Percentiles rank a stretch among this genome's conserved stretches.
Evolutionary conservation across 768 basidiomycete genomes (phyloP).

Genomic region (Boletellus sp.): DNA sequence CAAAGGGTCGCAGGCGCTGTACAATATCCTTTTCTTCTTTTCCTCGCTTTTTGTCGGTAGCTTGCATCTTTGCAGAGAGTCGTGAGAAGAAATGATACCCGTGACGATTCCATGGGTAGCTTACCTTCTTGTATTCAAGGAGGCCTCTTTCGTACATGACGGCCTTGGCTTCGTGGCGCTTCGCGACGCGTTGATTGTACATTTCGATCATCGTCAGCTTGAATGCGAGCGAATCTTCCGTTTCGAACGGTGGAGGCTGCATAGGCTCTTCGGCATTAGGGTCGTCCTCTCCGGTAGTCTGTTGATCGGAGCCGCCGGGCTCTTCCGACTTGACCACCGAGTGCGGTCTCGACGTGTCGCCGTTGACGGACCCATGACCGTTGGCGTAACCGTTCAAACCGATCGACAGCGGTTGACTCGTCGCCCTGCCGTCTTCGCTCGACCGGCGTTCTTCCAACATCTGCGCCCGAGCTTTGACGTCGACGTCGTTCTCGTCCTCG

Average conservation of each 20-base stretch:
- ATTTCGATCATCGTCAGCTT: conserved; percentile 88
- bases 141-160: conserved; percentile 90
- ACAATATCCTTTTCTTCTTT: conserved; percentile 91
- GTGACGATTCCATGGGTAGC: conserved; percentile 9
- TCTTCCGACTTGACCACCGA: conserved; percentile 43
- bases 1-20: conserved; percentile 85
- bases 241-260: conserved; percentile 79
- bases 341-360: conserved; percentile 26
- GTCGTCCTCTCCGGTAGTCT: conserved; percentile 48
- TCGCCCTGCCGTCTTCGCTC: conserved; percentile 14
- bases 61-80: conserved; percentile 63
- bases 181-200: conserved; percentile 86
- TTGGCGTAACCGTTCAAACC: conserved; percentile 31
- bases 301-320: conserved; percentile 31
- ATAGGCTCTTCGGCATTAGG: conserved; percentile 61
- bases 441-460: conserved; percentile 39
- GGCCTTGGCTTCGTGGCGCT: conserved; percentile 78
- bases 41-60: conserved; percentile 83
- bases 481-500: conserved; percentile 75
- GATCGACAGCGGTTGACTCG: conserved; percentile 23
- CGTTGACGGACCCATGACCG: conserved; percentile 37
- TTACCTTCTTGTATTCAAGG: conserved; percentile 91
- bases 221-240: conserved; percentile 75
- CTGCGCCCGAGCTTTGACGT: conserved; percentile 52
- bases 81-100: neutral